A percentile compares a stretch with the other conserved stretches of the same genome.
phyloP scores from a whole-genome alignment of 345 rosid genomes.

The Hibiscus trionum region DNA sequence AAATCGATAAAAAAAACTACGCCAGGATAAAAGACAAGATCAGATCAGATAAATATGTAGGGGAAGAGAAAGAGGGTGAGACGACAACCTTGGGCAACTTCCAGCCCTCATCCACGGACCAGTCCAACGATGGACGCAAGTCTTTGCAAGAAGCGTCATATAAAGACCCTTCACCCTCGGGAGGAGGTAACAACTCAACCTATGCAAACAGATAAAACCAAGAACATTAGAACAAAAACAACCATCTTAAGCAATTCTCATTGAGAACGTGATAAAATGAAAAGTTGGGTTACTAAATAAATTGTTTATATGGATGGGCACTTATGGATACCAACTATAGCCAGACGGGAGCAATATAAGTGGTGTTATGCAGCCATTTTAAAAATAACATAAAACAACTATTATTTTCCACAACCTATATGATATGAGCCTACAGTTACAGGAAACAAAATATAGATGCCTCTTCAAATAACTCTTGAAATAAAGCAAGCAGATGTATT shows the following conservation, averaged over 20 bases:
- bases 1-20: neutral
- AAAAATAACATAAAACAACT: neutral
- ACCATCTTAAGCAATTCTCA: neutral
- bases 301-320: neutral
- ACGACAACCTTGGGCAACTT: slow-evolving; percentile 25
- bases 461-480: neutral
- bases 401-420: neutral
- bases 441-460: neutral
- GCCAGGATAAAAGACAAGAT: neutral
- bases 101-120: slow-evolving; percentile 55
- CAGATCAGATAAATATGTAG: neutral
- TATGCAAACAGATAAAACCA: slow-evolving; percentile 9
- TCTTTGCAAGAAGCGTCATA: slow-evolving; percentile 37
- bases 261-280: neutral
- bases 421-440: neutral
- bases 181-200: slow-evolving; percentile 48
- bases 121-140: slow-evolving; percentile 55
- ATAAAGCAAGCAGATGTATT: neutral
- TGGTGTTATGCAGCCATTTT: too few relatives aligned
- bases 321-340: neutral
- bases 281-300: neutral
- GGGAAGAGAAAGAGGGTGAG: neutral
- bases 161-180: slow-evolving; percentile 45
- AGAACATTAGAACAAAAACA: neutral
- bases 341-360: neutral